Conservation (phyloP, 2,329 filamentous ascomycete genomes). For the Hypoxylon sp. region DNA sequence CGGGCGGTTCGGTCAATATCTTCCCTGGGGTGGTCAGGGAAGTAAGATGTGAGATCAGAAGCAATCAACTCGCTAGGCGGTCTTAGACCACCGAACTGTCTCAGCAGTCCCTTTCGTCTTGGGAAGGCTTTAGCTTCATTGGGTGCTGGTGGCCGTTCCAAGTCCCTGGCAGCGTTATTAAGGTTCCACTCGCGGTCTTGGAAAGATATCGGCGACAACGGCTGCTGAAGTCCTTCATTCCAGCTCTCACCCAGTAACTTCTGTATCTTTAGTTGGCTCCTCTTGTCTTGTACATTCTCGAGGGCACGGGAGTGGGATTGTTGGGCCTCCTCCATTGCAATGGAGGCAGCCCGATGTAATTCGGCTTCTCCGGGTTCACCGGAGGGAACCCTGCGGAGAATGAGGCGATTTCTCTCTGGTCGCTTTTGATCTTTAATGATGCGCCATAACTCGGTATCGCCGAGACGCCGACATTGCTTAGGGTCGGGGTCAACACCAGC, state of each 20-base stretch:
- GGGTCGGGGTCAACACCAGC: slow-evolving; percentile 88
- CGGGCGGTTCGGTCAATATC: slow-evolving; percentile 97
- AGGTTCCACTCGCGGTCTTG: slow-evolving; percentile 79
- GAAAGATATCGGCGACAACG: slow-evolving; percentile 84
- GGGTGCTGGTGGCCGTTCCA: slow-evolving; percentile 71
- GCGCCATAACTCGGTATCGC: slow-evolving; percentile 89
- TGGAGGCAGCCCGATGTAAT: slow-evolving; percentile 87
- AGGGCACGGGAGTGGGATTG: slow-evolving; percentile 77
- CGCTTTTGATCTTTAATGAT: slow-evolving; percentile 90
- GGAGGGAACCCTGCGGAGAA: slow-evolving; percentile 91
- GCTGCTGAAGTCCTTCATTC: slow-evolving; percentile 84
- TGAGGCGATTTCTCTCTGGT: slow-evolving; percentile 90
- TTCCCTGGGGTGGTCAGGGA: slow-evolving; percentile 93
- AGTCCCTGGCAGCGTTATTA: slow-evolving; percentile 70
- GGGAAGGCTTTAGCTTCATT: slow-evolving; percentile 62
- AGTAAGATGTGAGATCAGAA: slow-evolving; percentile 95
- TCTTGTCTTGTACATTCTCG: slow-evolving; percentile 74
- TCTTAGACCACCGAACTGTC: slow-evolving; percentile 90
- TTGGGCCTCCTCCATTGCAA: slow-evolving; percentile 89
- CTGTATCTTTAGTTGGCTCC: slow-evolving; percentile 89
- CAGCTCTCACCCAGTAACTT: slow-evolving; percentile 91
- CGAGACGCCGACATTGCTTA: slow-evolving; percentile 83
- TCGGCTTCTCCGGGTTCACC: slow-evolving; percentile 91
- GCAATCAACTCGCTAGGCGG: slow-evolving; percentile 98
- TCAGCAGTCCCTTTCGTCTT: slow-evolving; percentile 70